These are phyloP conservation scores for Cladosporium sp. DNA, from an alignment of 2,329 filamentous ascomycete species.

Conservation along the genomic window DNA sequence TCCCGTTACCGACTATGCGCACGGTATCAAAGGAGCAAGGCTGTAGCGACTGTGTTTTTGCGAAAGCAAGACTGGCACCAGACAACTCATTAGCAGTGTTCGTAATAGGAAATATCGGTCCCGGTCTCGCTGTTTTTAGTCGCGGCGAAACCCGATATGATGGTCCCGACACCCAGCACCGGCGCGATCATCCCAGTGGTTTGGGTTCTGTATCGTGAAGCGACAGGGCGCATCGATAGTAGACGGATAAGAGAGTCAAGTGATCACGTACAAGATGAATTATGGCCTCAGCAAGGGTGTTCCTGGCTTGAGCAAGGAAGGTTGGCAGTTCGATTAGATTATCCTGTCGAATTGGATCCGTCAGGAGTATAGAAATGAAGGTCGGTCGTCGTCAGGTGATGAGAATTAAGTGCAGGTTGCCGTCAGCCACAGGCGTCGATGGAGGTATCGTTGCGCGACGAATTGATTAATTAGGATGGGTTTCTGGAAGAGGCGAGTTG, in stretches of 20 bases:
- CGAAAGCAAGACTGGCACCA: slow-evolving; percentile 9
- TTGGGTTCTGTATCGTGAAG: slow-evolving; percentile 1
- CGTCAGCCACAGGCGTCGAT: slow-evolving; percentile 8
- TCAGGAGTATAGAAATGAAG: neutral
- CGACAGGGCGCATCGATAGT: slow-evolving; percentile 5
- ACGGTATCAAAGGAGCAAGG: slow-evolving; percentile 25
- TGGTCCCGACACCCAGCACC: neutral
- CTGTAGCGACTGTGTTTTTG: slow-evolving; percentile 26
- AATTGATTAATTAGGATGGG: neutral
- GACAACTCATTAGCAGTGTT: slow-evolving; percentile 4
- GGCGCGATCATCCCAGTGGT: neutral
- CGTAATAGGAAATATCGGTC: neutral
- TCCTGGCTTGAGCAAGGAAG: slow-evolving; percentile 9
- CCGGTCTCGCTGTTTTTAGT: neutral
- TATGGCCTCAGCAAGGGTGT: slow-evolving; percentile 5
- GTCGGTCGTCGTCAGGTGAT: slow-evolving; percentile 9
- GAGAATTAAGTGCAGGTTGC: slow-evolving; percentile 5
- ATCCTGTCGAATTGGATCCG: neutral
- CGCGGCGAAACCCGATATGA: neutral
- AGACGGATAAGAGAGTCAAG: slow-evolving; percentile 1
- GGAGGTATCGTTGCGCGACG: neutral
- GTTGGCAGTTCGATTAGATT: slow-evolving; percentile 5
- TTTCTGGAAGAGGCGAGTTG: neutral
- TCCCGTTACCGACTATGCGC: slow-evolving; percentile 25
- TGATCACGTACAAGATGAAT: slow-evolving; percentile 3